Conservation (phyloP, 495 filamentous ascomycete species). For the Cercophora newfieldiana region DNA sequence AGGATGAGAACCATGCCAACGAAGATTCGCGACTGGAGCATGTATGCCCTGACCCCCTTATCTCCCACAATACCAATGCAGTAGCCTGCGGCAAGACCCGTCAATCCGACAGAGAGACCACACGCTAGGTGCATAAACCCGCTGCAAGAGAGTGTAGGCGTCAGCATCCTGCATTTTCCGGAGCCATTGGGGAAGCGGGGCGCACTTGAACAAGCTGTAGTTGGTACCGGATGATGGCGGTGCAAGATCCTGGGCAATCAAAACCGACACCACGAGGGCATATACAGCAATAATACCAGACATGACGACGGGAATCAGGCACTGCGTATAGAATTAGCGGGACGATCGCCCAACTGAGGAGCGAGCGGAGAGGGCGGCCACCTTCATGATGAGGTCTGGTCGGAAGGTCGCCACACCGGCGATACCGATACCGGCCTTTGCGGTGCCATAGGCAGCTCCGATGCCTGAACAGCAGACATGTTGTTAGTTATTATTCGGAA, state of each 20-base stretch:
- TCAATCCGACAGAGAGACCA: constrained; percentile 87
- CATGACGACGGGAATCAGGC: constrained; percentile 96
- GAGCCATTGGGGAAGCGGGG: constrained; percentile 6
- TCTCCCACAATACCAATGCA: constrained; percentile 95
- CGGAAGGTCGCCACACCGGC: constrained; percentile 90
- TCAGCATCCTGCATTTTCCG: not conserved
- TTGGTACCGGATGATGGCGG: constrained; percentile 57
- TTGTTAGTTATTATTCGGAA: constrained; percentile 26
- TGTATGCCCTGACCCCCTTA: constrained; percentile 87
- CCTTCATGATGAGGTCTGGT: constrained; percentile 98
- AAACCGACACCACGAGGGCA: constrained; percentile 90
- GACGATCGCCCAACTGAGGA: not conserved
- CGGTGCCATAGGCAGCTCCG: constrained; percentile 95
- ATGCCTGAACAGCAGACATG: constrained; percentile 56
- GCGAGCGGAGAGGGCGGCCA: constrained; percentile 31
- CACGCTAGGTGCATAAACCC: constrained; percentile 92
- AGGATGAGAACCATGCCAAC: constrained; percentile 98
- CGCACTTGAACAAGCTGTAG: constrained; percentile 83
- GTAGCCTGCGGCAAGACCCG: constrained; percentile 95
- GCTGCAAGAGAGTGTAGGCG: constrained; percentile 35
- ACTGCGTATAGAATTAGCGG: constrained; percentile 48
- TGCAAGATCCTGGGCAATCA: constrained; percentile 82
- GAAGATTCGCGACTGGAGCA: constrained; percentile 93
- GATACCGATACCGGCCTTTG: constrained; percentile 96
- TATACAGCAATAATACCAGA: constrained; percentile 99